phyloP scores from a whole-genome alignment of 2,329 filamentous ascomycete genomes.

The Hypoxylon sp. region DNA sequence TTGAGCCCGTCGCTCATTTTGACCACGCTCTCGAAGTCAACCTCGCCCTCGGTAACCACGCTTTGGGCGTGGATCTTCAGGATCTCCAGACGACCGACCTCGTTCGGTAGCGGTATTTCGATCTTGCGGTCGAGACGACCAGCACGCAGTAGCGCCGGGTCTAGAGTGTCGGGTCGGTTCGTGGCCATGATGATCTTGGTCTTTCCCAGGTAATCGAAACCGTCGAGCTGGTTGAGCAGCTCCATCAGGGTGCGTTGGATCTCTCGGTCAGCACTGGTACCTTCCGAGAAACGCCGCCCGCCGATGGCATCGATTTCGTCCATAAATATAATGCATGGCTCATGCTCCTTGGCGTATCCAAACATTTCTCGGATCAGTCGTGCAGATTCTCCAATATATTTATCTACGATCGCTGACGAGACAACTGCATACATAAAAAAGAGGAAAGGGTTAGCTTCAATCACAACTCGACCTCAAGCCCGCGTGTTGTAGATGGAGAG shows the following conservation, averaged over 20 bases:
- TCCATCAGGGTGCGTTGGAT: conserved; percentile 99
- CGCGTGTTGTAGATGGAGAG: background rate
- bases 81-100: conserved; percentile 95
- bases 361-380: conserved; percentile 99
- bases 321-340: conserved; percentile 99
- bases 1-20: conserved; percentile 99
- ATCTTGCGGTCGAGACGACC: conserved; percentile 97
- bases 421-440: conserved; percentile 69
- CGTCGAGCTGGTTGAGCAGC: conserved; percentile 96
- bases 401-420: conserved; percentile 98
- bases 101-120: conserved; percentile 95
- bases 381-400: conserved; percentile 98
- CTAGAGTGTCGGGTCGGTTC: conserved; percentile 94
- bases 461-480: background rate
- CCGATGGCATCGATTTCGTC: conserved; percentile 99
- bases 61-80: conserved; percentile 94
- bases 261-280: conserved; percentile 95
- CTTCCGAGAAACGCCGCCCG: conserved; percentile 94
- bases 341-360: conserved; percentile 98
- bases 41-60: conserved; percentile 89
- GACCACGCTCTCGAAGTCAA: conserved; percentile 98
- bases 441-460: conserved; percentile 25
- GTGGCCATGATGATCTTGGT: conserved; percentile 99
- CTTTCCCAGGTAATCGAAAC: conserved; percentile 98
- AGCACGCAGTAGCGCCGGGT: conserved; percentile 89